Conservation (phyloP, 208 protist species). For the Crithidia brevicula region DNA sequence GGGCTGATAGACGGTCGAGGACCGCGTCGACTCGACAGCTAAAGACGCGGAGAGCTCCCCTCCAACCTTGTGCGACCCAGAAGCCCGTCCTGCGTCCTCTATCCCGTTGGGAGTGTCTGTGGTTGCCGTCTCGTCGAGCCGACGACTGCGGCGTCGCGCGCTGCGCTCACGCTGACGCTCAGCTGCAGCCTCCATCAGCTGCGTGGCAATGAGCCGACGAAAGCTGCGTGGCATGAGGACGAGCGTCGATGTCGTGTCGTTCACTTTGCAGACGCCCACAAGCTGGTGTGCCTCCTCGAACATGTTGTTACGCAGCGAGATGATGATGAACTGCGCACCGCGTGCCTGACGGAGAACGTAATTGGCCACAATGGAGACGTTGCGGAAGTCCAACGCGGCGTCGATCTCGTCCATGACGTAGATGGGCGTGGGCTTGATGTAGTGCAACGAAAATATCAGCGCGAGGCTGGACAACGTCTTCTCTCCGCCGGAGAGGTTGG, state of each 20-base stretch:
- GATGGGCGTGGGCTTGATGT: conserved; percentile 99
- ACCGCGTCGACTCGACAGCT: neutral
- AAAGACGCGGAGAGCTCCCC: neutral
- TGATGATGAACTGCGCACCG: conserved; percentile 99
- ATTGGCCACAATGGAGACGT: conserved; percentile 99
- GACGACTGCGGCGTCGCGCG: conserved; percentile 11
- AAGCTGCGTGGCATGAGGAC: conserved; percentile 95
- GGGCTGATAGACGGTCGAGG: conserved; percentile 2
- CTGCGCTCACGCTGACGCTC: conserved; percentile 5
- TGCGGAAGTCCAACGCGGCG: conserved; percentile 99
- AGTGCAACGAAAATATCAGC: conserved; percentile 99
- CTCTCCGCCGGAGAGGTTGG: conserved; percentile 99
- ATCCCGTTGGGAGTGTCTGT: too few relatives aligned
- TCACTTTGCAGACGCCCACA: conserved; percentile 99
- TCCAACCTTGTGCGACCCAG: neutral
- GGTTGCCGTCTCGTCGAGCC: neutral
- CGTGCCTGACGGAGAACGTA: conserved; percentile 98
- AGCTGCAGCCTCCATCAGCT: conserved; percentile 17
- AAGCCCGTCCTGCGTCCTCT: too few relatives aligned
- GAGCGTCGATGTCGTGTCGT: conserved; percentile 97
- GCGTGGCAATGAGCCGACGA: conserved; percentile 38
- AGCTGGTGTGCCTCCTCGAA: conserved; percentile 98
- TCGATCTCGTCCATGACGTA: conserved; percentile 99
- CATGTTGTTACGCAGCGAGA: conserved; percentile 98
- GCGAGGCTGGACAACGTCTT: conserved; percentile 99